Conservation (phyloP, 2,329 filamentous ascomycete genomes). For the Mycosphaerella sp. region DNA sequence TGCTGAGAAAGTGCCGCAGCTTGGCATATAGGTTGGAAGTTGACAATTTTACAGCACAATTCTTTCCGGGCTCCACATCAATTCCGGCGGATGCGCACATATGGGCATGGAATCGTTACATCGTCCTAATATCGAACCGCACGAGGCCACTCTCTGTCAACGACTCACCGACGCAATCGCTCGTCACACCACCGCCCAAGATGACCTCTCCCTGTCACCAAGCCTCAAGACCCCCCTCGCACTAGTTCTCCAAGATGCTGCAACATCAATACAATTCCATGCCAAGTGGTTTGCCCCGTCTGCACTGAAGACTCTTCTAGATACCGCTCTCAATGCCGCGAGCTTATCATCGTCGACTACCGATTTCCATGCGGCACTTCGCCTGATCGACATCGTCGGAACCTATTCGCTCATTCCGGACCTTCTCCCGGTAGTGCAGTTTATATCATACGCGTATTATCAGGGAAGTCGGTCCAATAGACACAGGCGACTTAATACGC, state of each 20-base stretch:
- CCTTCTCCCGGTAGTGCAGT: conserved; percentile 22
- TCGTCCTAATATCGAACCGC: conserved; percentile 23
- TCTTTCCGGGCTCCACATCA: conserved; percentile 7
- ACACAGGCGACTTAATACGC: conserved; percentile 24
- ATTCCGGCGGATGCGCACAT: conserved; percentile 5
- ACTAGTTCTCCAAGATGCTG: conserved; percentile 21
- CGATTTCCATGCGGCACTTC: conserved; percentile 27
- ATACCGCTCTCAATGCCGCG: conserved; percentile 23
- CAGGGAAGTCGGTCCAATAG: conserved; percentile 28
- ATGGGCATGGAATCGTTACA: conserved; percentile 7
- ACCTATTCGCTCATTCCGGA: conserved; percentile 28
- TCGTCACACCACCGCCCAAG: conserved; percentile 1
- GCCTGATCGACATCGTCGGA: conserved; percentile 28
- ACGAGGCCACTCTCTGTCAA: conserved; percentile 26
- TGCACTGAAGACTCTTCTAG: conserved; percentile 22
- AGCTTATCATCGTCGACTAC: conserved; percentile 26
- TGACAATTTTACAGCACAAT: conserved; percentile 12
- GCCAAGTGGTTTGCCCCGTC: conserved; percentile 31
- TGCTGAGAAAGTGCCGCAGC: neutral
- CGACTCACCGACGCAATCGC: conserved; percentile 20
- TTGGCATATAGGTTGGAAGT: neutral
- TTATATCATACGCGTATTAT: conserved; percentile 30
- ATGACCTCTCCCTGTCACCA: conserved; percentile 1
- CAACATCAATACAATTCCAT: conserved; percentile 26
- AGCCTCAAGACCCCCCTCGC: conserved; percentile 13